phyloP scores from a whole-genome alignment of 257 asterid species.

The Gentiana macrophylla region DNA sequence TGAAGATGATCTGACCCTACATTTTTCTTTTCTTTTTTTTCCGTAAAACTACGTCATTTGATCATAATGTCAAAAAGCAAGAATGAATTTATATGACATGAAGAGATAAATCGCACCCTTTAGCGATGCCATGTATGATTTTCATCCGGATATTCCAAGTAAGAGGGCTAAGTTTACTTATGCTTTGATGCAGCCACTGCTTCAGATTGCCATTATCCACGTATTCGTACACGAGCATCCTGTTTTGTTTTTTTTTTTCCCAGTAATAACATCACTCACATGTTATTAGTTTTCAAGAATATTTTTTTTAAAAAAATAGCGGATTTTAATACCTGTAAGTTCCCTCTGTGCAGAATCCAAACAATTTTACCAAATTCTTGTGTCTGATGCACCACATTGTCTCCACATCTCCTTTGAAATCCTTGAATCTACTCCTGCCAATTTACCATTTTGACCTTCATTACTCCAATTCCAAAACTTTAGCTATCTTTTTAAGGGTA shows the following conservation, averaged over 20 bases:
- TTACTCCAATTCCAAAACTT: too few species aligned
- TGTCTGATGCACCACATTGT: conserved; percentile 33
- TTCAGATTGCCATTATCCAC: conserved; percentile 43
- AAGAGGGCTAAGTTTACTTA: conserved; percentile 25
- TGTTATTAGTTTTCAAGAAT: too few species aligned
- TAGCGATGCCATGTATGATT: conserved; percentile 49
- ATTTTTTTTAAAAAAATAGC: too few species aligned
- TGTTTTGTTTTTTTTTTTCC: conserved; percentile 2
- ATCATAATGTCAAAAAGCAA: too few species aligned
- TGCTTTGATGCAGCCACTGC: conserved; percentile 39
- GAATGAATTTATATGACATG: neutral
- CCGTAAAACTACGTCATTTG: too few species aligned
- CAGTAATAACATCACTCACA: neutral
- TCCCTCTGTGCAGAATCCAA: conserved; percentile 49
- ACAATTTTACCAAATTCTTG: conserved; percentile 45
- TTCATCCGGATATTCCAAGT: conserved; percentile 43
- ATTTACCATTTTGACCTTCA: neutral
- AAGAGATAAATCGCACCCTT: conserved; percentile 33
- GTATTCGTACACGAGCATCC: conserved; percentile 42
- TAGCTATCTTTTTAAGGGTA: too few species aligned
- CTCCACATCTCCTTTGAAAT: conserved; percentile 29
- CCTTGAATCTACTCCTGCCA: conserved; percentile 19
- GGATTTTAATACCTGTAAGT: conserved; percentile 23
- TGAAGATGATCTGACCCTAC: too few species aligned
- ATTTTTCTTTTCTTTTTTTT: too few species aligned